These are phyloP conservation scores for Mercurialis annua DNA, from an alignment of 345 rosid species.

Conservation along the genomic window DNA sequence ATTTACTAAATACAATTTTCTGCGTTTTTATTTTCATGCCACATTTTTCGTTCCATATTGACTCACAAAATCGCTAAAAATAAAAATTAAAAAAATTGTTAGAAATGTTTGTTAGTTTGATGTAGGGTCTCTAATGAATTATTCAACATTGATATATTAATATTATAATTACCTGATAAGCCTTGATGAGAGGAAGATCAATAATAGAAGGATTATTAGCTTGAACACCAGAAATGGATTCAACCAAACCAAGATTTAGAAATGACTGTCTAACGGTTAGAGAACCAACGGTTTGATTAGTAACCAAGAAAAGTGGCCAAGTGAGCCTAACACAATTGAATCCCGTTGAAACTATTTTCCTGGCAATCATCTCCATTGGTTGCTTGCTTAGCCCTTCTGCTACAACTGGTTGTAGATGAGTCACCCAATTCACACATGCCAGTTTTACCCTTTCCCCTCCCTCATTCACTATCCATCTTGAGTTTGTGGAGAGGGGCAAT, in stretches of 20 bases:
- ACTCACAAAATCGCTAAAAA: not conserved
- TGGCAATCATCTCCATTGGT: slow-evolving; percentile 29
- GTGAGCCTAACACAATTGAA: slow-evolving; percentile 45
- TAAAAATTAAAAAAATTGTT: too few relatives aligned
- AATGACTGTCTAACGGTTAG: slow-evolving; percentile 44
- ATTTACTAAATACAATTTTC: too few relatives aligned
- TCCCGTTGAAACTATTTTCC: slow-evolving; percentile 28
- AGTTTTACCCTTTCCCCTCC: slow-evolving; percentile 30
- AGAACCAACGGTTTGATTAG: slow-evolving; percentile 24
- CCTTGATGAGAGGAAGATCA: slow-evolving; percentile 70
- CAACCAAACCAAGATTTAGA: slow-evolving; percentile 56
- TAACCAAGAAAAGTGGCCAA: slow-evolving; percentile 39
- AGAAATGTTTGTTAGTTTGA: too few relatives aligned
- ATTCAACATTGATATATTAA: too few relatives aligned
- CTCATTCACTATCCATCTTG: slow-evolving; percentile 35
- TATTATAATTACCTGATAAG: slow-evolving; percentile 57
- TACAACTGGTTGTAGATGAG: slow-evolving; percentile 33
- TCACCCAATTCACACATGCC: slow-evolving; percentile 38
- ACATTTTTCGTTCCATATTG: not conserved
- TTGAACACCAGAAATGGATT: slow-evolving; percentile 62
- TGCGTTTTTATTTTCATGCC: too few relatives aligned
- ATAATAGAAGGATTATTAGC: slow-evolving; percentile 76
- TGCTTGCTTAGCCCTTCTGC: slow-evolving; percentile 48
- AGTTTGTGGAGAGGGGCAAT: slow-evolving; percentile 26
- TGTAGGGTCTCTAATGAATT: too few relatives aligned